Percentiles rank a stretch among this genome's conserved stretches.
Evolutionary conservation across 1,284 basidiomycete genomes (phyloP).

Genomic region (Phellinidium pouzarii): DNA sequence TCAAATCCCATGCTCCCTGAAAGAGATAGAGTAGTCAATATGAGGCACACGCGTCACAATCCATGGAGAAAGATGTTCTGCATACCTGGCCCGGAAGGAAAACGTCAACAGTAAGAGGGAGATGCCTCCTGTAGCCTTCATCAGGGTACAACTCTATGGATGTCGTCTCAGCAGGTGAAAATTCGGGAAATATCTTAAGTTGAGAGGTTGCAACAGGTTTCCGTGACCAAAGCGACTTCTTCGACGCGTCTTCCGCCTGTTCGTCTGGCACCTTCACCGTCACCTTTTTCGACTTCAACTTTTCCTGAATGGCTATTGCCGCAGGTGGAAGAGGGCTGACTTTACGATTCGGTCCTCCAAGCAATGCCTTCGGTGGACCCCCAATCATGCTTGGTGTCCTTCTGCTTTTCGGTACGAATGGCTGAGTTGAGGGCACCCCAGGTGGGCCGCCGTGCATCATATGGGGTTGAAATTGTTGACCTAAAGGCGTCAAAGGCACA

Average conservation of each 20-base stretch:
- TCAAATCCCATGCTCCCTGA: constrained; percentile 63
- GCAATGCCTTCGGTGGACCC: constrained; percentile 73
- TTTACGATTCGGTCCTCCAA: constrained; percentile 72
- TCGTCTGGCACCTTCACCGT: constrained; percentile 68
- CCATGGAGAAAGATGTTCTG: constrained; percentile 11
- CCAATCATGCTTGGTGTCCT: constrained; percentile 64
- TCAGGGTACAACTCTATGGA: constrained; percentile 56
- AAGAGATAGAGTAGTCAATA: constrained; percentile 9
- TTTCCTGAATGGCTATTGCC: constrained; percentile 24
- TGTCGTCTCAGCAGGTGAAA: constrained; percentile 39
- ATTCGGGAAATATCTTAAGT: constrained; percentile 32
- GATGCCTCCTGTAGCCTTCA: constrained; percentile 45
- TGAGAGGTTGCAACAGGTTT: constrained; percentile 42
- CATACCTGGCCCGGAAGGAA: constrained; percentile 75
- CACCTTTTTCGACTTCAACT: constrained; percentile 58
- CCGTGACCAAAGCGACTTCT: constrained; percentile 50
- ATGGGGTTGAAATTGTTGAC: constrained; percentile 46
- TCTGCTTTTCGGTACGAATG: constrained; percentile 49
- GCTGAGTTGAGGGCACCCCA: constrained; percentile 30
- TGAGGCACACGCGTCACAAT: background rate
- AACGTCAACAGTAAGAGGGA: constrained; percentile 66
- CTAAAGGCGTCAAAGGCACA: constrained; percentile 56
- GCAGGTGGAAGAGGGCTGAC: constrained; percentile 54
- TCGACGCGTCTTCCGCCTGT: constrained; percentile 35
- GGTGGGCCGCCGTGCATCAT: constrained; percentile 40